Percentiles rank a stretch among this genome's conserved stretches.
These are phyloP conservation scores for Calcarisporium arbuscula DNA, from an alignment of 2,329 filamentous ascomycete species.

Conservation along the genomic window DNA sequence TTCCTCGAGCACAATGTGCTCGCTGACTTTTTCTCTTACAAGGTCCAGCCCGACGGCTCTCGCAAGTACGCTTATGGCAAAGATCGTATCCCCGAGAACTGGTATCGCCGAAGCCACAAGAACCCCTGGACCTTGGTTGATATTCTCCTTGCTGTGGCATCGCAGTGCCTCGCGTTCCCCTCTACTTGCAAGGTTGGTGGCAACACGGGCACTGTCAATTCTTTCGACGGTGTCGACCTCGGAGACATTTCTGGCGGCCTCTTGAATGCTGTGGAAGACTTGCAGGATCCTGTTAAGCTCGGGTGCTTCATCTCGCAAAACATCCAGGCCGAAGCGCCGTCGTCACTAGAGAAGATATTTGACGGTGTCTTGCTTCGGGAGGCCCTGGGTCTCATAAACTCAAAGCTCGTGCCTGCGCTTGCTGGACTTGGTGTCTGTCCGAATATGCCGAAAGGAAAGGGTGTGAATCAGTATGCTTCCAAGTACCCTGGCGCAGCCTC, in stretches of 20 bases:
- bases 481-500: conserved; percentile 3
- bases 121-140: no score
- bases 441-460: conserved; percentile 7
- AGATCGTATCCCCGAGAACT: conserved; percentile 42
- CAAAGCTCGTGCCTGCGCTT: conserved; percentile 2
- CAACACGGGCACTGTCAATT: no score
- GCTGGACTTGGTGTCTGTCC: conserved; percentile 3
- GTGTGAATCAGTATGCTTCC: conserved; percentile 5
- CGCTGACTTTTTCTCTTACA: conserved; percentile 10
- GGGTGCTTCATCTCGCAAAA: conserved; percentile 5
- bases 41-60: conserved; percentile 32
- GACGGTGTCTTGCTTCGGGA: conserved; percentile 3
- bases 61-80: conserved; percentile 36
- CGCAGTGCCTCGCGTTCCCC: no score
- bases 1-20: conserved; percentile 7
- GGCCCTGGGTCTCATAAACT: conserved; percentile 1
- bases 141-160: no score
- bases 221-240: no score
- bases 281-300: conserved; percentile 2
- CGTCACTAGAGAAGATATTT: conserved; percentile 6
- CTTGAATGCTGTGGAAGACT: neutral
- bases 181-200: no score
- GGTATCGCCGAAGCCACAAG: no score
- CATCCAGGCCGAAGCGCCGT: conserved; percentile 8
- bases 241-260: no score